These are phyloP conservation scores for Mucor indicus DNA, from an alignment of 371 early-diverging fungal genomes.

Conservation along the genomic window DNA sequence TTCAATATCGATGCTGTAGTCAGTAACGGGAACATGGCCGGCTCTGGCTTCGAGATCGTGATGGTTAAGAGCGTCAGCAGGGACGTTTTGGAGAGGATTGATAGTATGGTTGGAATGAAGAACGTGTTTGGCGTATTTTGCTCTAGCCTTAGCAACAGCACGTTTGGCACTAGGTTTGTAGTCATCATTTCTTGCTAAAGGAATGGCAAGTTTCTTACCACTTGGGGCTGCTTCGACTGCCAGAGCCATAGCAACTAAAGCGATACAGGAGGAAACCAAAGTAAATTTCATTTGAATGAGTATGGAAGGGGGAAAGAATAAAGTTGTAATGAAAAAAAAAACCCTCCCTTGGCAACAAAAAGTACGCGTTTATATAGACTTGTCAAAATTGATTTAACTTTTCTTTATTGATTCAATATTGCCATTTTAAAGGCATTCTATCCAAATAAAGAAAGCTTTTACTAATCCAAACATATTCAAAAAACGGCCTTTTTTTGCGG, in stretches of 20 bases:
- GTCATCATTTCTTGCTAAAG: constrained; percentile 14
- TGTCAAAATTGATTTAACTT: too few relatives aligned
- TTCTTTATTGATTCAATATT: too few relatives aligned
- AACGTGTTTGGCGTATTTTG: too few relatives aligned
- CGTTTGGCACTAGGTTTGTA: constrained; percentile 19
- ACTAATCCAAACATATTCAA: too few relatives aligned
- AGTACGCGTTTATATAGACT: too few relatives aligned
- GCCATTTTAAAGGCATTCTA: too few relatives aligned
- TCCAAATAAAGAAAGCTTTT: too few relatives aligned
- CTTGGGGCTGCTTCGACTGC: constrained; percentile 13
- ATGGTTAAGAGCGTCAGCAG: constrained; percentile 6
- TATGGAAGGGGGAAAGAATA: neutral
- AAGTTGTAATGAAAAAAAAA: neutral
- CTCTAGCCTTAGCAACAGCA: constrained; percentile 10
- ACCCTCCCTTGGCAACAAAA: too few relatives aligned
- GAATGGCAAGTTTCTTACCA: constrained; percentile 10
- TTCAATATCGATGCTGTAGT: constrained; percentile 23
- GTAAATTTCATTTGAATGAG: constrained; percentile 14
- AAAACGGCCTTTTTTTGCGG: too few relatives aligned
- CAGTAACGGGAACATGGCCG: constrained; percentile 20
- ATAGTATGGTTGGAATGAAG: too few relatives aligned
- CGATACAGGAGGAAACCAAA: constrained; percentile 12
- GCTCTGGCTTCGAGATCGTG: neutral
- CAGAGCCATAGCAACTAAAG: constrained; percentile 12
- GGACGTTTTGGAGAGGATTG: neutral